A percentile compares a stretch with the other conserved stretches of the same genome.
These are phyloP conservation scores for Clitopilus passeckerianus DNA, from an alignment of 768 basidiomycete species.

Conservation along the genomic window DNA sequence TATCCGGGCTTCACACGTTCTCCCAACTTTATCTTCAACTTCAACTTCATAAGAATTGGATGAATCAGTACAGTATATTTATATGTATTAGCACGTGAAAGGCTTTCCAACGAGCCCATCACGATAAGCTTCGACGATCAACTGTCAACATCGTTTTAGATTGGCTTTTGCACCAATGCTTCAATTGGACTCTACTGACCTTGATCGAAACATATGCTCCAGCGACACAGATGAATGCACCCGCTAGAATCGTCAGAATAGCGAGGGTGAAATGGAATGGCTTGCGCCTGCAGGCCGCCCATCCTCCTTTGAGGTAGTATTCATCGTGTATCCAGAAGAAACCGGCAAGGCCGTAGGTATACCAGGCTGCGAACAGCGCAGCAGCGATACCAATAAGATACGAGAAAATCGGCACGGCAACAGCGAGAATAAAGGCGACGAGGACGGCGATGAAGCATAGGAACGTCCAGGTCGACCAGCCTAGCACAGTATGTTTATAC, in stretches of 20 bases:
- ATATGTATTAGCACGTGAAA: conserved; percentile 28
- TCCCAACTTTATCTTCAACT: background rate
- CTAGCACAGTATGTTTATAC: conserved; percentile 43
- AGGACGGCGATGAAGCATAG: conserved; percentile 36
- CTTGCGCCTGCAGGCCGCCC: conserved; percentile 22
- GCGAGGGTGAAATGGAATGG: conserved; percentile 30
- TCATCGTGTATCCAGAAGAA: conserved; percentile 51
- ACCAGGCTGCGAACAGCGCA: conserved; percentile 54
- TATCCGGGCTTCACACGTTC: background rate
- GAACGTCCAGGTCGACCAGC: conserved; percentile 42
- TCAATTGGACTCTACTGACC: conserved; percentile 20
- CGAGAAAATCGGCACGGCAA: conserved; percentile 51
- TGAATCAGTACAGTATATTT: too few species aligned
- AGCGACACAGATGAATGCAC: conserved; percentile 47
- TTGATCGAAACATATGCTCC: conserved; percentile 50
- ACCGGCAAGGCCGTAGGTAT: conserved; percentile 49
- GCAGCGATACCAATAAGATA: conserved; percentile 49
- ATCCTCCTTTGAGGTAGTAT: conserved; percentile 35
- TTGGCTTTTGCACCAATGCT: background rate
- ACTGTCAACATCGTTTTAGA: conserved; percentile 18
- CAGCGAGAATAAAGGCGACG: conserved; percentile 41
- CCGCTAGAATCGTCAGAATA: conserved; percentile 38
- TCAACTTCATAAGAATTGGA: too few species aligned
- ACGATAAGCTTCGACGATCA: conserved; percentile 41
- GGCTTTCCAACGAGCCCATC: conserved; percentile 38